Evolutionary conservation across 1,139 yeast species (phyloP), one percentile per base, ranked within the genome.

Genomic region (Wickerhamomyces sp.): DNA sequence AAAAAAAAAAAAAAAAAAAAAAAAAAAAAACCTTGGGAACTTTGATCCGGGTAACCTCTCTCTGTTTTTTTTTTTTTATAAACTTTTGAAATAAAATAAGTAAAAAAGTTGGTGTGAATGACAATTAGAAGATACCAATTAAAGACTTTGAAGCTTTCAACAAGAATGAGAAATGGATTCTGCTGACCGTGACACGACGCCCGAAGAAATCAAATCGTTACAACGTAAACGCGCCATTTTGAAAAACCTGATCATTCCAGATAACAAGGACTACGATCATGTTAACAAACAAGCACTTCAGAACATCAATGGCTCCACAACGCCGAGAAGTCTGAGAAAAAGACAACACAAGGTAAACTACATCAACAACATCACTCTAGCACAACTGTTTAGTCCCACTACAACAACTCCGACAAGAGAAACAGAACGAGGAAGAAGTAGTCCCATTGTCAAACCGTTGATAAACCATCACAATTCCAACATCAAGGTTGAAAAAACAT

Each of bases 211-310:
- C 11, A 21, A 16, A 19, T 23, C 23, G 5, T 20, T 29, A 4
- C 18, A 28, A 23, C 11, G 23, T 10, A 27, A 27, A 19, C 16
- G 18, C 13, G 31, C 31, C 5, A 21, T 50, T 14, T 39, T 53
- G 33, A 47, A 42, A 28, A 42, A 42, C 8, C 42, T 55, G 31
- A 41, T 45, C 26, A 55, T 55, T 16, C 55, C 58, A 2, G 59
- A 55, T 28, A 55, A 55, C 34, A 46, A 49, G 24, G 51, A 44
- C 23, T 55, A 54, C 36, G 53, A 51, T 26, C 45, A 44, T 8
- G 40, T 55, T 6, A 49, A 50, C 24, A 48, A 52, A 23, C 41
- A 44, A 25, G 53, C 53, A 9, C 39, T 51, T 4, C 20, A 37
- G 13, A 35, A 30, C 4, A 19, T 24, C 5, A 26, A 26, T 15